Base-by-base conservation (phyloP, 345 rosid species). In the Populus euphratica region DNA sequence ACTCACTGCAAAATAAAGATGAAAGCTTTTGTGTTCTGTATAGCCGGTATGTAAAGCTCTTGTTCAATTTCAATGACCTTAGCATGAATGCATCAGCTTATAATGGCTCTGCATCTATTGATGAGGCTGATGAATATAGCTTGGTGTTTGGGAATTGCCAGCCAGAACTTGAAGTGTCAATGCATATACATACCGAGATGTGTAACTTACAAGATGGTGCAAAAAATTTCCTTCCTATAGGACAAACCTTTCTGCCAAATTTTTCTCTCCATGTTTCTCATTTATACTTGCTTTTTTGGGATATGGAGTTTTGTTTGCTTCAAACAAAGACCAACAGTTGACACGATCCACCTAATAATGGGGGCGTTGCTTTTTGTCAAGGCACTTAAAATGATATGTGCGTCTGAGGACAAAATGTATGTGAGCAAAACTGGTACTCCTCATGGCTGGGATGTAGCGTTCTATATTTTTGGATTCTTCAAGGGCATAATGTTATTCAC, bases 371-470 rank as follows among this genome's bases (percentile, higher is more conserved):
- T 89, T 14, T 49, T 86, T 1, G 80, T 84, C 62, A 89, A 89
- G 75, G 86, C 87, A 17, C 76, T 89, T 3, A 88, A 88, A 73
- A 73, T 88, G 88, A 76, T 89, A 0, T 86, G 91, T 39, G 92
- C 87, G 0, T 81, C 87, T 0, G 91, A 88, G 67, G 91, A 86
- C 79, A 78, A 79, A 68, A 39, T 77, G 16, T 85, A 71, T 29
- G 88, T 86, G 0, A 47, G 80, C 63, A 82, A 56, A 70, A 85
- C 90, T 0, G 93, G 93, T 1, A 86, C 86, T 13, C 90, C 91
- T 0, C 93, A 89, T 17, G 93, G 93, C 8, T 86, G 93, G 93
- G 93, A 89, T 39, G 76, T 88, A 0, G 88, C 87, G 0, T 90
- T 90, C 62, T 88, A 90, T 85, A 36, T 84, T 20, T 90, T 90